Conservation (phyloP, 2,329 filamentous ascomycete species). For the Fusarium secorum region DNA sequence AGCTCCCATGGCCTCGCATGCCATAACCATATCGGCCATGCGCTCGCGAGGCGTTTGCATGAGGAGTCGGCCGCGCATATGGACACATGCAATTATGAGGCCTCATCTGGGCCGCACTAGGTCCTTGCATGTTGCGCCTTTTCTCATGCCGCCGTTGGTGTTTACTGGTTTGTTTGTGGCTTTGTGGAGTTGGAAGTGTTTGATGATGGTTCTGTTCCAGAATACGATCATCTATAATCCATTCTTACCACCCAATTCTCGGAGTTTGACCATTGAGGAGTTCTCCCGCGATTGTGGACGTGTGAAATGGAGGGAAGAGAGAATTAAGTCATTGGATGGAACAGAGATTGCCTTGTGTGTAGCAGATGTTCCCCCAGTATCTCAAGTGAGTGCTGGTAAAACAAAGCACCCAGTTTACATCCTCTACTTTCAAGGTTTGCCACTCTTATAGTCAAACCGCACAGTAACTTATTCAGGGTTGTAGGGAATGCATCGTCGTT, state of each 20-base stretch:
- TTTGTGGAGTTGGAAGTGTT: constrained; percentile 72
- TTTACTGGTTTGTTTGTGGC: constrained; percentile 71
- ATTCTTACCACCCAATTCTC: constrained; percentile 74
- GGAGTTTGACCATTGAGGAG: constrained; percentile 71
- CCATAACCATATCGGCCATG: constrained; percentile 33
- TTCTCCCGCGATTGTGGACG: constrained; percentile 67
- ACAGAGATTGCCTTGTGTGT: constrained; percentile 70
- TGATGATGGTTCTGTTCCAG: constrained; percentile 79
- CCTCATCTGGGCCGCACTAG: constrained; percentile 29
- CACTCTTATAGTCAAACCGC: not conserved
- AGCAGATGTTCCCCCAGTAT: constrained; percentile 48
- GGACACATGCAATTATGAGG: constrained; percentile 10
- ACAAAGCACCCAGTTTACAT: constrained; percentile 56
- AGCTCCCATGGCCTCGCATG: constrained; percentile 37
- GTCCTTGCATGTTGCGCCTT: constrained; percentile 44
- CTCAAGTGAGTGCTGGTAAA: not conserved
- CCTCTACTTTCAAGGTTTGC: constrained; percentile 40
- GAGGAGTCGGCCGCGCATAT: constrained; percentile 12
- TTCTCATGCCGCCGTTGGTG: constrained; percentile 70
- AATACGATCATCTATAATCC: constrained; percentile 87
- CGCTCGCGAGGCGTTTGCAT: constrained; percentile 23
- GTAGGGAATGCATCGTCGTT: constrained; percentile 67
- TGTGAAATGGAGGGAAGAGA: constrained; percentile 72
- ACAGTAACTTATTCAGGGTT: constrained; percentile 9
- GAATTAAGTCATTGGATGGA: constrained; percentile 68